These are phyloP conservation scores for Laetiporus sulphureus DNA, from an alignment of 1,284 basidiomycete genomes.

Conservation along the genomic window DNA sequence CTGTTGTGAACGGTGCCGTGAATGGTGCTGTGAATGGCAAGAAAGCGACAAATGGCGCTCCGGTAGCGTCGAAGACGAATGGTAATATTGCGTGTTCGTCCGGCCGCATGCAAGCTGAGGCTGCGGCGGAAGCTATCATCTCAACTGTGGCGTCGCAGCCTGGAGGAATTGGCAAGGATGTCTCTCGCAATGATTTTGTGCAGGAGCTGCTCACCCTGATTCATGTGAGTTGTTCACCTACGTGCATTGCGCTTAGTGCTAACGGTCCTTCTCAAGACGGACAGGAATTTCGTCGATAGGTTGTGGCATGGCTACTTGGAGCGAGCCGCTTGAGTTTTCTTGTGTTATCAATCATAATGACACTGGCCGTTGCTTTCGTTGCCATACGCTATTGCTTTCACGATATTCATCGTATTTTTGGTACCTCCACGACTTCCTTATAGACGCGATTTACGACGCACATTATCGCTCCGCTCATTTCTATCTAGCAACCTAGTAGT, in stretches of 20 bases:
- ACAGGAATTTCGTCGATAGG: slow-evolving; percentile 19
- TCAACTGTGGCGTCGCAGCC: slow-evolving; percentile 19
- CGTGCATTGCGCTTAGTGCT: not conserved
- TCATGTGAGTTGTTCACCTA: slow-evolving; percentile 42
- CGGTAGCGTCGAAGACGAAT: slow-evolving; percentile 1
- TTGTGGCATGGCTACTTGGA: slow-evolving; percentile 22
- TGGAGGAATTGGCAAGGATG: slow-evolving; percentile 8
- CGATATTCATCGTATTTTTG: too few species aligned
- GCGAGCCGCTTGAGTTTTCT: too few species aligned
- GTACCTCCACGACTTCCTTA: too few species aligned
- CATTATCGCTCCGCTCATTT: too few species aligned
- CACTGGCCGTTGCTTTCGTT: too few species aligned
- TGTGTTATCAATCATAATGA: too few species aligned
- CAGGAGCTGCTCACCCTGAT: slow-evolving; percentile 61
- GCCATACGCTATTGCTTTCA: too few species aligned
- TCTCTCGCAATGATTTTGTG: slow-evolving; percentile 59
- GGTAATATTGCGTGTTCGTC: slow-evolving; percentile 7
- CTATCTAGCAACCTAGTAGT: too few species aligned
- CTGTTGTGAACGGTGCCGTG: slow-evolving; percentile 5
- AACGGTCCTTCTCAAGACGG: slow-evolving; percentile 12
- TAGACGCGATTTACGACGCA: too few species aligned
- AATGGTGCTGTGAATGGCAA: slow-evolving; percentile 7
- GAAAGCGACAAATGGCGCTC: slow-evolving; percentile 1
- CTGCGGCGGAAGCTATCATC: slow-evolving; percentile 25
- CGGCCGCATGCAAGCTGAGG: slow-evolving; percentile 9